Evolutionary conservation across 106 monocot species (phyloP).

Genomic region (Dioscorea dumetorum): DNA sequence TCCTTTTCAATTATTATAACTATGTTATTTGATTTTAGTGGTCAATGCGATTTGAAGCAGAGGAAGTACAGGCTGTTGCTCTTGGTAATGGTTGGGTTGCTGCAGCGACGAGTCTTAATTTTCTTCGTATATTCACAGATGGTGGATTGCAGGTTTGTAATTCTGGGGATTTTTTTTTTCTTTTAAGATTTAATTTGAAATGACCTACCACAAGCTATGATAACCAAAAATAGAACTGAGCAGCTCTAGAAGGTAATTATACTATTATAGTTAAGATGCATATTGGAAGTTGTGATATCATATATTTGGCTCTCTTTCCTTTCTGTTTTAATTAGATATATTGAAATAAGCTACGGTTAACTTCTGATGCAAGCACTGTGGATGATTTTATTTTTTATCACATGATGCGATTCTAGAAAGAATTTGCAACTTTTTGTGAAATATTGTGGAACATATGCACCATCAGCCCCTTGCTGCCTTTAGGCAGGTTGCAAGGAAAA

Average conservation of each 20-base stretch:
- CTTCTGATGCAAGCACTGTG: no score
- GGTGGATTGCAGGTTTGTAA: slow-evolving; percentile 88
- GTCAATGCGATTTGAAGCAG: slow-evolving; percentile 97
- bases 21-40: slow-evolving; percentile 39
- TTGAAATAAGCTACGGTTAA: no score
- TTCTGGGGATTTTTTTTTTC: neutral
- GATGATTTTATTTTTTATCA: no score
- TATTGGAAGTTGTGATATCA: no score
- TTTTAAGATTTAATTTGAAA: neutral
- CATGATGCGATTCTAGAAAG: no score
- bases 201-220: no score
- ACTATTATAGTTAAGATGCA: no score
- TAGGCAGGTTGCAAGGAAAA: slow-evolving; percentile 4
- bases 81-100: slow-evolving; percentile 86
- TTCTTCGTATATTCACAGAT: slow-evolving; percentile 87
- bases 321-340: no score
- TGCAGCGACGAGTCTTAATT: slow-evolving; percentile 74
- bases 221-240: no score
- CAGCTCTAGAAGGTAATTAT: no score
- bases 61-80: slow-evolving; percentile 95
- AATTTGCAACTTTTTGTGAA: neutral
- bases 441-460: neutral
- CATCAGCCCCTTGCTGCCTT: slow-evolving; percentile 11
- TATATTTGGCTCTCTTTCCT: no score
- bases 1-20: neutral